Evolutionary conservation across 2,329 filamentous ascomycete species (phyloP), one percentile per base, ranked within the genome.

Genomic region (Juglanconis sp.): DNA sequence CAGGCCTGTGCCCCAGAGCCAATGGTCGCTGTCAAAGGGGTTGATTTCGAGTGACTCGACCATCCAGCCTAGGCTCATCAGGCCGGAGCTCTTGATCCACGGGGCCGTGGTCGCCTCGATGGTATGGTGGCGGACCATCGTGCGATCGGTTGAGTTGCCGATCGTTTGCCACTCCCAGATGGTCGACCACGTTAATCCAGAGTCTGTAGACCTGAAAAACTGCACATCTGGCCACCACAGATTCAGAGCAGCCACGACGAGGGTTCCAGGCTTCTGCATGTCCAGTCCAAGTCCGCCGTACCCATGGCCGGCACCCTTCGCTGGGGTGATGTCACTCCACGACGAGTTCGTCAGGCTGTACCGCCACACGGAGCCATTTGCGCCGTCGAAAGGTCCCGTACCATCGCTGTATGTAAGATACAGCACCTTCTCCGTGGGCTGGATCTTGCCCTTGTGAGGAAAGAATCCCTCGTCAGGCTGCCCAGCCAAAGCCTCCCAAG

Each of bases 161-260:
- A 9, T n/a, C 6, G 44, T 47, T 30, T 47, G 44, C 77, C 79
- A 84, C 42, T 76, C 74, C 82, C 82, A 85, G 32, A 85, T 74
- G 0, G 68, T 73, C 3, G 79, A 78, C 82, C 82, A 85, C 0
- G 78, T 82, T 8, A 76, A 71, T 31, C 79, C 83, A 0, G 81
- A 82, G 68, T 86, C 77, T 0, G 72, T 81, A 2, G 81, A 84
- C 34, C 83, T 72, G 71, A 79, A 86, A 36, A 86, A 73, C 52
- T 82, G 78, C 1, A 77, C 81, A 62, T 86, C 83, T 0, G 83
- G 83, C 71, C 77, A 85, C 83, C 83, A 86, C 17, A 77, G 80
- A 69, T 86, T 86, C 47, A 85, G 68, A 1, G 77, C 77, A 0
- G 82, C 81, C 0, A 85, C 82, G 54, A 86, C 77, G 15, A 86